Evolutionary conservation across 2,329 filamentous ascomycete genomes (phyloP).

Genomic region (Neoscytalidium dimidiatum): DNA sequence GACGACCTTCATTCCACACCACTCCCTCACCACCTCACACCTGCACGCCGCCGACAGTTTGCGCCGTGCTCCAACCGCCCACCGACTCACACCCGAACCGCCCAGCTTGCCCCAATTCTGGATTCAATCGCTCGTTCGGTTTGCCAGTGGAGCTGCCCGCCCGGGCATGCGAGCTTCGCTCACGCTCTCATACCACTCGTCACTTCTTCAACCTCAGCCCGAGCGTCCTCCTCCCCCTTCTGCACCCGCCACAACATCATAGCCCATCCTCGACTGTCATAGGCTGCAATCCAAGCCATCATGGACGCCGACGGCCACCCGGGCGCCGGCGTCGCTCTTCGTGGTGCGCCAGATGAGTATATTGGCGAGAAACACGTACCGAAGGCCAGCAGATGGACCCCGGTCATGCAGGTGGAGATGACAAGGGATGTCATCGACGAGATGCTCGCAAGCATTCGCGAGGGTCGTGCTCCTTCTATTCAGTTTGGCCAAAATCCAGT

Average conservation of each 20-base stretch:
- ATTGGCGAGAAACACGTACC: constrained; percentile 34
- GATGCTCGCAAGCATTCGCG: constrained; percentile 39
- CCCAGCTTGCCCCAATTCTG: background rate
- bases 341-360: constrained; percentile 41
- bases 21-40: constrained; percentile 7
- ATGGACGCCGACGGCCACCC: constrained; percentile 35
- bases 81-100: background rate
- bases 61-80: constrained; percentile 7
- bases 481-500: constrained; percentile 43
- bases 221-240: constrained; percentile 7
- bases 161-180: constrained; percentile 14
- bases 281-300: constrained; percentile 11
- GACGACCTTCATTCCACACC: constrained; percentile 15
- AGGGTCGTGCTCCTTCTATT: constrained; percentile 40
- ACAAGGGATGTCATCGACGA: constrained; percentile 43
- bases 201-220: constrained; percentile 6
- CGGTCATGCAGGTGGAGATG: constrained; percentile 46
- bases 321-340: constrained; percentile 37
- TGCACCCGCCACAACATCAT: background rate
- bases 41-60: constrained; percentile 1
- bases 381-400: constrained; percentile 29
- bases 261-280: background rate
- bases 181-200: constrained; percentile 3
- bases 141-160: constrained; percentile 18
- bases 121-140: constrained; percentile 13